These are phyloP conservation scores for Yamadazyma akitaensis DNA, from an alignment of 805 yeast genomes.

Conservation along the genomic window DNA sequence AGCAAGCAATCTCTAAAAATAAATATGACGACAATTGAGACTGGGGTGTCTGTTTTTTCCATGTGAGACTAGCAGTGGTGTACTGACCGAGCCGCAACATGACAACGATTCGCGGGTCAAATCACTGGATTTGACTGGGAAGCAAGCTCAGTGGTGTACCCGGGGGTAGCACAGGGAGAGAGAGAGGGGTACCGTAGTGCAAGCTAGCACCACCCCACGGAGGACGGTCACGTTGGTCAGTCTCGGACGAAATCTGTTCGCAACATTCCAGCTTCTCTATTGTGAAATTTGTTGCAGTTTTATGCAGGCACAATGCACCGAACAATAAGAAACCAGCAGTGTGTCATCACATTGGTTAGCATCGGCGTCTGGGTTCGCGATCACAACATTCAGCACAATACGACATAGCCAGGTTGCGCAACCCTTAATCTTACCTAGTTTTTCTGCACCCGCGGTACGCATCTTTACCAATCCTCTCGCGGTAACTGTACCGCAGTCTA, in stretches of 20 bases:
- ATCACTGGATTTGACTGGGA: not conserved
- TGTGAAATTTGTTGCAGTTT: not conserved
- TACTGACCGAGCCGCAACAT: not conserved
- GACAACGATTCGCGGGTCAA: not conserved
- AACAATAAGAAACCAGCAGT: slow-evolving; percentile 2
- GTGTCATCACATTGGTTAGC: not conserved
- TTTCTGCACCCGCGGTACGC: too few relatives aligned
- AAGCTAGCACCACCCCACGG: too few relatives aligned
- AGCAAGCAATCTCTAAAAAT: not conserved
- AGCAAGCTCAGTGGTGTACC: too few relatives aligned
- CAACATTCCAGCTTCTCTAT: not conserved
- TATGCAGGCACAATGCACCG: slow-evolving; percentile 4
- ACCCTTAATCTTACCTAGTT: not conserved
- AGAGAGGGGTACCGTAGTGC: too few relatives aligned
- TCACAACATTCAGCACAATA: not conserved
- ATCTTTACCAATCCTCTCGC: not conserved
- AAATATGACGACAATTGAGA: not conserved
- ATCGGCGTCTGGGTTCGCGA: not conserved
- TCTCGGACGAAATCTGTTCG: not conserved
- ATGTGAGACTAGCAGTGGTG: not conserved
- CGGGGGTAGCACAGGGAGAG: too few relatives aligned
- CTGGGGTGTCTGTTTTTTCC: not conserved
- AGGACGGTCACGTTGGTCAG: not conserved
- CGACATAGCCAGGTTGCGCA: not conserved
- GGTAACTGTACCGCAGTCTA: not conserved